Evolutionary conservation across 164 flowering plant genomes (phyloP).

Genomic region (Echeveria elegans): DNA sequence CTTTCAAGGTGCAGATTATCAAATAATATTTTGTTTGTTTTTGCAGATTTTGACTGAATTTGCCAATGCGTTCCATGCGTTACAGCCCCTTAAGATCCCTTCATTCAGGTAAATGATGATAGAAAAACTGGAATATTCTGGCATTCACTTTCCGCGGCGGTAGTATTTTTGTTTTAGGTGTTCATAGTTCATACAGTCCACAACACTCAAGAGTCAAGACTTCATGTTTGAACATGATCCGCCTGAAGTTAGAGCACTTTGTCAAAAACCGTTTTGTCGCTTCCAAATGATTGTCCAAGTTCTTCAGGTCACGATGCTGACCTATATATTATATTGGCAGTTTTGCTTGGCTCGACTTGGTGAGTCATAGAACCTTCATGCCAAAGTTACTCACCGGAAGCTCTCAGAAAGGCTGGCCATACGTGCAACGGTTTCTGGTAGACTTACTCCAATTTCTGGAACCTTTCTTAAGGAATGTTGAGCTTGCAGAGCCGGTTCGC

Average conservation of each 20-base stretch:
- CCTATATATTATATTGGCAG: slow-evolving; percentile 36
- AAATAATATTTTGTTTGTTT: slow-evolving; percentile 53
- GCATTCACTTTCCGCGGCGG: too few species aligned
- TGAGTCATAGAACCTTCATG: slow-evolving; percentile 94
- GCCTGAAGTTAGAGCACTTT: too few species aligned
- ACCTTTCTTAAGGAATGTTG: slow-evolving; percentile 89
- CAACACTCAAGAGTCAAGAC: too few species aligned
- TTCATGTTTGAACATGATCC: too few species aligned
- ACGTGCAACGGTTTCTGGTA: slow-evolving; percentile 73
- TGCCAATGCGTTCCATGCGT: slow-evolving; percentile 79
- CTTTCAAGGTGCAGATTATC: slow-evolving; percentile 24
- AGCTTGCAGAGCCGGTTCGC: slow-evolving; percentile 67
- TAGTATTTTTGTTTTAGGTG: too few species aligned
- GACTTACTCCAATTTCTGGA: slow-evolving; percentile 89
- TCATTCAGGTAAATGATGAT: slow-evolving; percentile 66
- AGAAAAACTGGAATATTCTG: too few species aligned
- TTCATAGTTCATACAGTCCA: too few species aligned
- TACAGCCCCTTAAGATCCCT: slow-evolving; percentile 82
- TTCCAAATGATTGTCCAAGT: too few species aligned
- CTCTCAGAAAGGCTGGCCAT: slow-evolving; percentile 81
- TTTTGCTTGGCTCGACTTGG: slow-evolving; percentile 95
- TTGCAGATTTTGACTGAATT: slow-evolving; percentile 68
- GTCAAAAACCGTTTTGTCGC: too few species aligned
- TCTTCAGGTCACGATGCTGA: slow-evolving; percentile 6
- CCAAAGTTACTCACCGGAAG: slow-evolving; percentile 78